These are phyloP conservation scores for Chrysanthemum makinoi DNA, from an alignment of 129 eudicot genomes.

Conservation along the genomic window DNA sequence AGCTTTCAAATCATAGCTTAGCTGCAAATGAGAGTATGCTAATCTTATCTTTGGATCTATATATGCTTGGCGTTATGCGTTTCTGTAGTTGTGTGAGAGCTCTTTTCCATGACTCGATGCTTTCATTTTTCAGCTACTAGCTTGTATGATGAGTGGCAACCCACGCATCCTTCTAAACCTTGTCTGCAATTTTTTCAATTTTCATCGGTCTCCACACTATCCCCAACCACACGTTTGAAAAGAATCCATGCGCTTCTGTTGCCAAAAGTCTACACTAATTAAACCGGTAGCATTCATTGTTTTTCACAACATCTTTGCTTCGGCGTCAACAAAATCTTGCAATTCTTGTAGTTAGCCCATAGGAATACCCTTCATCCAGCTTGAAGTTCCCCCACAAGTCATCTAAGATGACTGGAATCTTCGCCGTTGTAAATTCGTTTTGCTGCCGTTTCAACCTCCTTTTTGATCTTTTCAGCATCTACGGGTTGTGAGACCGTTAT, in stretches of 20 bases:
- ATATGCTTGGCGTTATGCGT: neutral
- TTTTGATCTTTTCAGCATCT: too few species aligned
- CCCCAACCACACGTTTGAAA: too few species aligned
- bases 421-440: neutral
- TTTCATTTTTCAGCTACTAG: neutral
- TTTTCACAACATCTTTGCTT: neutral
- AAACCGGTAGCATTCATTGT: too few species aligned
- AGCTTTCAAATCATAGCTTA: too few species aligned
- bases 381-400: neutral
- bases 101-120: neutral
- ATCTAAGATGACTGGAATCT: neutral
- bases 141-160: conserved; percentile 3
- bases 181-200: neutral
- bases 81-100: neutral
- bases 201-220: neutral
- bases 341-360: neutral
- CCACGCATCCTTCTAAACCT: neutral
- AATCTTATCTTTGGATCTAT: too few species aligned
- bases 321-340: neutral
- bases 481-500: too few species aligned
- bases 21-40: too few species aligned
- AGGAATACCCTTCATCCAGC: neutral
- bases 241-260: too few species aligned
- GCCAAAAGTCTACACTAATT: too few species aligned
- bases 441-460: conserved; percentile 11